Percentiles rank a stretch among this genome's conserved stretches.
These are phyloP conservation scores for Stipa capillata DNA, from an alignment of 176 grass and related monocot species.

Conservation along the genomic window DNA sequence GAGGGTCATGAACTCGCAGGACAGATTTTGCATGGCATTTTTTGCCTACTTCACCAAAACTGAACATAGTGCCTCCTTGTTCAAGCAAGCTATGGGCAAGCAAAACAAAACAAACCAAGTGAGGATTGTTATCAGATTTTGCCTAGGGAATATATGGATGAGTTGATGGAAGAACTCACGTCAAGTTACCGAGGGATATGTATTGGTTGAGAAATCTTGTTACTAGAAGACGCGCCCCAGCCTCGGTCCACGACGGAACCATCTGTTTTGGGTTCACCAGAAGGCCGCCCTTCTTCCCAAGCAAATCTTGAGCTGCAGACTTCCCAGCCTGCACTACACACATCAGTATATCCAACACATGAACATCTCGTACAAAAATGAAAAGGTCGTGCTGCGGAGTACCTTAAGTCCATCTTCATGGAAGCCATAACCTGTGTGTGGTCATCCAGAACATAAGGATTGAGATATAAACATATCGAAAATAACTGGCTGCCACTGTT, in stretches of 20 bases:
- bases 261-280: conserved; percentile 70
- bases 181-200: conserved; percentile 57
- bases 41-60: conserved; percentile 37
- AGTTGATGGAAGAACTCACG: conserved; percentile 40
- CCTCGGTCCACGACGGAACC: conserved; percentile 58
- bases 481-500: too few relatives aligned
- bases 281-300: conserved; percentile 27
- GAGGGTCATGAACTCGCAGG: conserved; percentile 49
- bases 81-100: conserved; percentile 36
- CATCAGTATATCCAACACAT: background rate
- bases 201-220: conserved; percentile 71
- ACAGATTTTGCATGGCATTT: conserved; percentile 40
- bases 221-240: conserved; percentile 64
- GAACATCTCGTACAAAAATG: background rate
- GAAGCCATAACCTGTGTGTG: conserved; percentile 29
- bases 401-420: conserved; percentile 88
- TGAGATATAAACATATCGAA: too few relatives aligned
- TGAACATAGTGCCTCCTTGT: conserved; percentile 60
- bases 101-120: background rate
- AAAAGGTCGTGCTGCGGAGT: background rate
- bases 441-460: background rate
- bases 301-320: conserved; percentile 44
- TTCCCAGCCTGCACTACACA: conserved; percentile 56
- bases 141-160: background rate
- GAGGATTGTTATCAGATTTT: background rate